Evolutionary conservation across 1,284 basidiomycete species (phyloP).

Genomic region (Ustilago crameri): DNA sequence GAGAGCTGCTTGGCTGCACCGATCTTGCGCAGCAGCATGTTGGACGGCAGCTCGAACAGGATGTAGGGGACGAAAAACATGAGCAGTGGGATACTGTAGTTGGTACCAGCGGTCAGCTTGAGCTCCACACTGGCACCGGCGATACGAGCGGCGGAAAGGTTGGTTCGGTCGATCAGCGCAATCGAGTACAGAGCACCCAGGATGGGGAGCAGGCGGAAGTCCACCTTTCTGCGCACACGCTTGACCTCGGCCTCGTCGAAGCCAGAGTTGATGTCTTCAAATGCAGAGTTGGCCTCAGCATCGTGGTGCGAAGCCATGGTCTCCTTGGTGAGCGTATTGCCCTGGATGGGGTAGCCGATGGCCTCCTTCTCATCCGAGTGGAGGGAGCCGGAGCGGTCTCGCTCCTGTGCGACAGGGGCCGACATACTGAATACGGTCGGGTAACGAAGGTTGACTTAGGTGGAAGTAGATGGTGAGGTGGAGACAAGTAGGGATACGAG

Average conservation of each 20-base stretch:
- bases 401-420: conserved; percentile 10
- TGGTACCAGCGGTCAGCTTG: conserved; percentile 57
- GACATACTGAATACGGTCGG: conserved; percentile 11
- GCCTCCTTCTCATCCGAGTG: conserved; percentile 46
- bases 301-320: conserved; percentile 19
- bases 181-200: conserved; percentile 68
- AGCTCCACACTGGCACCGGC: conserved; percentile 56
- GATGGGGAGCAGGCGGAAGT: conserved; percentile 67
- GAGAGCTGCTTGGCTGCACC: conserved; percentile 68
- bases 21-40: conserved; percentile 65
- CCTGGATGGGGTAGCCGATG: conserved; percentile 32
- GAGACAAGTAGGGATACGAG: not conserved
- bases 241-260: conserved; percentile 50
- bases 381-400: conserved; percentile 44
- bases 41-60: conserved; percentile 56
- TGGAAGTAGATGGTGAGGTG: not conserved
- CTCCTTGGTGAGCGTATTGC: conserved; percentile 36
- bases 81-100: conserved; percentile 63
- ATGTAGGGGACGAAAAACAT: conserved; percentile 69
- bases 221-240: conserved; percentile 64
- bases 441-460: not conserved
- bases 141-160: conserved; percentile 56
- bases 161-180: conserved; percentile 66
- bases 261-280: conserved; percentile 51
- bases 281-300: conserved; percentile 35